Evolutionary conservation across 257 asterid species (phyloP).

Genomic region (Plectranthus barbatus): DNA sequence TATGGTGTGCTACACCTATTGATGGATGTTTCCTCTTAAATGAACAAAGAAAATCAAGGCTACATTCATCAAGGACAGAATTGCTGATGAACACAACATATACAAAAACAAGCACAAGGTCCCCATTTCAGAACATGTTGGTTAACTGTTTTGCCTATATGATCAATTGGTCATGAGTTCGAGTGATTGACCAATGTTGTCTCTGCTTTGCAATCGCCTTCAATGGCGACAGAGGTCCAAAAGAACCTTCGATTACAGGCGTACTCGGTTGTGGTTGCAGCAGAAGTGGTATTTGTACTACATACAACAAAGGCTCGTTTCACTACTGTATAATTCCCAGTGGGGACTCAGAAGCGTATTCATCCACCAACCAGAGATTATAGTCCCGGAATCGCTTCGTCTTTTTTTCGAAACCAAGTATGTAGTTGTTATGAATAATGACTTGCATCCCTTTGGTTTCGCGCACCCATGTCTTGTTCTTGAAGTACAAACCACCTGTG

Average conservation of each 20-base stretch:
- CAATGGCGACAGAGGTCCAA: neutral
- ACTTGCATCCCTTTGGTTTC: conserved; percentile 91
- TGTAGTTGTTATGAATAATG: conserved; percentile 84
- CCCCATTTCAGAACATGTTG: too few relatives aligned
- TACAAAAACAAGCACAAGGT: conserved; percentile 9
- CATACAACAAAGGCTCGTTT: neutral
- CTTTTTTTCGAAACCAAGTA: conserved; percentile 88
- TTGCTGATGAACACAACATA: conserved; percentile 4
- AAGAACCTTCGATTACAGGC: too few relatives aligned
- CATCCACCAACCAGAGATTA: conserved; percentile 89
- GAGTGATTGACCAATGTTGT: neutral
- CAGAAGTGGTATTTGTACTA: too few relatives aligned
- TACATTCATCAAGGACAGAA: too few relatives aligned
- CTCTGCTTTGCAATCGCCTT: neutral
- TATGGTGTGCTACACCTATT: too few relatives aligned
- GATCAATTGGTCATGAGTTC: too few relatives aligned
- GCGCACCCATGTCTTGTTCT: conserved; percentile 81
- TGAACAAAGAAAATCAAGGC: conserved; percentile 6
- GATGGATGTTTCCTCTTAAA: too few relatives aligned
- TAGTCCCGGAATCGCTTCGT: conserved; percentile 67
- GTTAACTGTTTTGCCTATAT: too few relatives aligned
- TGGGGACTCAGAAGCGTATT: conserved; percentile 73
- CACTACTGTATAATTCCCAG: conserved; percentile 51
- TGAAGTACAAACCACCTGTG: conserved; percentile 94
- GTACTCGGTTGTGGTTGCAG: neutral